These are phyloP conservation scores for Chrysoporthe austroafricana DNA, from an alignment of 2,329 filamentous ascomycete genomes.

Conservation along the genomic window DNA sequence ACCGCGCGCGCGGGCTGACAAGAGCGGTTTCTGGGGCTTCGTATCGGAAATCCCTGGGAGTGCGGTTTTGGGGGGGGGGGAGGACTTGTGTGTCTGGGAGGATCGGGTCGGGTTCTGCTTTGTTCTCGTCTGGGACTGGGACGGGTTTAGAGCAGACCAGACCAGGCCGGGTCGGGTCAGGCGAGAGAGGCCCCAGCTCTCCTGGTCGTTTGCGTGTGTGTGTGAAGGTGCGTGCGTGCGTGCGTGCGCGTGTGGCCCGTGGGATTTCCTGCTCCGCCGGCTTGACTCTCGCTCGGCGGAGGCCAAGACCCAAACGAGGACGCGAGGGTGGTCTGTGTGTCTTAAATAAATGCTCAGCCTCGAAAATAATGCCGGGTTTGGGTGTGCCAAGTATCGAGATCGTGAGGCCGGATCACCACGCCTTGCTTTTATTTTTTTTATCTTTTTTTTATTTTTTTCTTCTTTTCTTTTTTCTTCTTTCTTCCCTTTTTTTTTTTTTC, in stretches of 20 bases:
- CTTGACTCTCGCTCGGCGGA: background rate
- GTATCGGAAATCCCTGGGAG: conserved; percentile 9
- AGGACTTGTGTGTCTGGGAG: background rate
- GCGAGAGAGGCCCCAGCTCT: background rate
- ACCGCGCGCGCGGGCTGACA: conserved; percentile 6
- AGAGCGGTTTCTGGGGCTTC: conserved; percentile 7
- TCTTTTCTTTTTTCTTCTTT: too few species aligned
- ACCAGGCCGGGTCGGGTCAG: background rate
- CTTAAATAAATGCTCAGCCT: background rate
- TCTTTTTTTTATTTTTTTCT: too few species aligned
- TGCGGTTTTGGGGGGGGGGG: background rate
- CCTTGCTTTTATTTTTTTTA: too few species aligned
- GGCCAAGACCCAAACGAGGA: background rate
- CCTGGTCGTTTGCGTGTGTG: background rate
- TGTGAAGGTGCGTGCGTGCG: too few species aligned
- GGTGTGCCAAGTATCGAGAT: conserved; percentile 5
- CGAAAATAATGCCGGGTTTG: background rate
- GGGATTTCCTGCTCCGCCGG: conserved; percentile 4
- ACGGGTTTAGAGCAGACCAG: background rate
- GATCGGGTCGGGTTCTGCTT: conserved; percentile 2
- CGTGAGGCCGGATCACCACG: background rate
- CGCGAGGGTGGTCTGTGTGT: conserved; percentile 10
- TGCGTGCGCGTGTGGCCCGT: background rate
- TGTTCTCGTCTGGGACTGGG: background rate
- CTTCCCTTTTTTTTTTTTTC: too few species aligned